Percentiles rank a stretch among this genome's conserved stretches.
Evolutionary conservation across 2,329 filamentous ascomycete species (phyloP).

Genomic region (Purpureocillium takamizusanense): DNA sequence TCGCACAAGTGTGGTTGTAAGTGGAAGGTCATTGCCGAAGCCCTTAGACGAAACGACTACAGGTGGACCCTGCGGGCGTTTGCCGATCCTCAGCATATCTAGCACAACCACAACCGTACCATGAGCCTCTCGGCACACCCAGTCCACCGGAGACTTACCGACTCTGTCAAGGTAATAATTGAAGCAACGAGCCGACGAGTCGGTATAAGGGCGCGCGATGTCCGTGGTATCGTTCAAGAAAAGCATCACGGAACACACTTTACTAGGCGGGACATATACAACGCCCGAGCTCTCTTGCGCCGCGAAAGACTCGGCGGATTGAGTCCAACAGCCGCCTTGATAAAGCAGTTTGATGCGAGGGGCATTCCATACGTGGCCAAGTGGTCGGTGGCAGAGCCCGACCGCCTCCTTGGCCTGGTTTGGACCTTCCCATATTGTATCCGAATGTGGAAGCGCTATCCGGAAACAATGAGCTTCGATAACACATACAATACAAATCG

Average conservation of each 20-base stretch:
- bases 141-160: constrained; percentile 4
- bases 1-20: constrained; percentile 7
- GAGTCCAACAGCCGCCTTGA: no score
- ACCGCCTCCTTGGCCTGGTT: background rate
- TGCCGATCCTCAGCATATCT: background rate
- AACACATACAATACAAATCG: constrained; percentile 1
- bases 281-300: no score
- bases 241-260: no score
- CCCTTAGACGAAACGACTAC: constrained; percentile 1
- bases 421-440: constrained; percentile 1
- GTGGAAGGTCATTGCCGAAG: constrained; percentile 8
- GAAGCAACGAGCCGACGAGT: constrained; percentile 4
- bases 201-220: no score
- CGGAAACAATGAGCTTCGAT: constrained; percentile 2
- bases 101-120: background rate
- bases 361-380: no score
- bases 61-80: background rate
- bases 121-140: constrained; percentile 4
- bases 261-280: no score
- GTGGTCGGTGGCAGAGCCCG: no score
- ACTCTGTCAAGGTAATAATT: constrained; percentile 4
- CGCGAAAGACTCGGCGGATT: no score
- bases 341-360: no score
- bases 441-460: constrained; percentile 2
- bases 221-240: no score